Evolutionary conservation across 345 rosid genomes (phyloP).

Genomic region (Bruguiera gymnorhiza): DNA sequence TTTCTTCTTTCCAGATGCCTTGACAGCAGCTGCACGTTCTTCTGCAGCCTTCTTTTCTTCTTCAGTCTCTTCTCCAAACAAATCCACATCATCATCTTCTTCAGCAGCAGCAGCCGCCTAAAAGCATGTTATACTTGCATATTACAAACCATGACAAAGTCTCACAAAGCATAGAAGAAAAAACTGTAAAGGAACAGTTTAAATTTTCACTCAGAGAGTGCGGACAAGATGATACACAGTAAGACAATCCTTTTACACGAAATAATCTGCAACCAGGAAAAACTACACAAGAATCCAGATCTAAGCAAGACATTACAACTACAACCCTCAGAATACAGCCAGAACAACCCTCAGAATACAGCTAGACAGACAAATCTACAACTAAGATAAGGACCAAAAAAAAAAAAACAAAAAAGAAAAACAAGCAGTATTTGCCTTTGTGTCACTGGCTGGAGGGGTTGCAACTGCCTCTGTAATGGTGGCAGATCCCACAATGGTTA

Average conservation of each 20-base stretch:
- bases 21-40: conserved; percentile 61
- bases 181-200: too few species aligned
- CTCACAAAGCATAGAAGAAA: not conserved
- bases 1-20: conserved; percentile 61
- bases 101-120: conserved; percentile 53
- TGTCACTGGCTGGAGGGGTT: conserved; percentile 69
- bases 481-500: conserved; percentile 59
- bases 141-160: not conserved
- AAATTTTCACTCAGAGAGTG: not conserved
- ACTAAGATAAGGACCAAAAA: not conserved
- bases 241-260: not conserved
- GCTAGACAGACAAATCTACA: not conserved
- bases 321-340: not conserved
- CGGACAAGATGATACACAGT: not conserved
- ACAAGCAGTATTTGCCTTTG: conserved; percentile 45
- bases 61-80: conserved; percentile 84
- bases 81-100: conserved; percentile 71
- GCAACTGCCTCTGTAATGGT: conserved; percentile 52
- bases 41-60: conserved; percentile 92
- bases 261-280: too few species aligned
- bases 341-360: not conserved
- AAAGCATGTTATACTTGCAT: not conserved
- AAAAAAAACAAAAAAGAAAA: not conserved
- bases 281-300: too few species aligned
- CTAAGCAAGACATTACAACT: not conserved